Percentiles rank a stretch among this genome's conserved stretches.
Evolutionary conservation across 176 grass and related monocot genomes (phyloP).

Genomic region (Bonia amplexicaulis): DNA sequence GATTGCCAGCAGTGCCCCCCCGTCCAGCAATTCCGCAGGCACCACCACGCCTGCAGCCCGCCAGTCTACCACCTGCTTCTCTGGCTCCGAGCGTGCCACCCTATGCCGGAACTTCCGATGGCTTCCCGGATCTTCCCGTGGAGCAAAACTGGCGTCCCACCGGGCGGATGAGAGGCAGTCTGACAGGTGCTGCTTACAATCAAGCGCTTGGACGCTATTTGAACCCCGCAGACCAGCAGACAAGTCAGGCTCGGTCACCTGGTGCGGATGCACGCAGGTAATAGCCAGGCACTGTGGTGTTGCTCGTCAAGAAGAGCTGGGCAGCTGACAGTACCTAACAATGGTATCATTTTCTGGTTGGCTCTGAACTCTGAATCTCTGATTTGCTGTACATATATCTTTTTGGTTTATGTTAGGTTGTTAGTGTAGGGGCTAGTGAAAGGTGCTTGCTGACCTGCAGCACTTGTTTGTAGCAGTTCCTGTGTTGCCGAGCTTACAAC

Average conservation of each 20-base stretch:
- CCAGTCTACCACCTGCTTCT: neutral
- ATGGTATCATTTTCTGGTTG: neutral
- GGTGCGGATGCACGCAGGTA: neutral
- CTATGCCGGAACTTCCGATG: neutral
- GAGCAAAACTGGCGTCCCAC: slow-evolving; percentile 73
- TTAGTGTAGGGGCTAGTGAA: neutral
- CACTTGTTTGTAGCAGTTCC: neutral
- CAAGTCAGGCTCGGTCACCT: slow-evolving; percentile 1
- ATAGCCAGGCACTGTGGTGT: too few relatives aligned
- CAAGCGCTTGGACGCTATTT: slow-evolving; percentile 53
- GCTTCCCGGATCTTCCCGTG: slow-evolving; percentile 28
- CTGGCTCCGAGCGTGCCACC: neutral
- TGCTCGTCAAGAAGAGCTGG: neutral
- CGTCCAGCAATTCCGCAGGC: neutral
- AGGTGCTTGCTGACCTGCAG: neutral
- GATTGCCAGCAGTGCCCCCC: neutral
- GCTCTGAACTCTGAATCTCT: neutral
- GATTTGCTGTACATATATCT: neutral
- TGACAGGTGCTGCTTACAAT: slow-evolving; percentile 70
- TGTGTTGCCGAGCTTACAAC: neutral
- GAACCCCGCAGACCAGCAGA: slow-evolving; percentile 16
- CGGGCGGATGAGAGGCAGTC: slow-evolving; percentile 81
- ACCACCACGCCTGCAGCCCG: neutral
- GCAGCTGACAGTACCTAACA: neutral
- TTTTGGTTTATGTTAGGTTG: neutral